These are phyloP conservation scores for Sarocladium kiliense DNA, from an alignment of 2,329 filamentous ascomycete genomes.

Conservation along the genomic window DNA sequence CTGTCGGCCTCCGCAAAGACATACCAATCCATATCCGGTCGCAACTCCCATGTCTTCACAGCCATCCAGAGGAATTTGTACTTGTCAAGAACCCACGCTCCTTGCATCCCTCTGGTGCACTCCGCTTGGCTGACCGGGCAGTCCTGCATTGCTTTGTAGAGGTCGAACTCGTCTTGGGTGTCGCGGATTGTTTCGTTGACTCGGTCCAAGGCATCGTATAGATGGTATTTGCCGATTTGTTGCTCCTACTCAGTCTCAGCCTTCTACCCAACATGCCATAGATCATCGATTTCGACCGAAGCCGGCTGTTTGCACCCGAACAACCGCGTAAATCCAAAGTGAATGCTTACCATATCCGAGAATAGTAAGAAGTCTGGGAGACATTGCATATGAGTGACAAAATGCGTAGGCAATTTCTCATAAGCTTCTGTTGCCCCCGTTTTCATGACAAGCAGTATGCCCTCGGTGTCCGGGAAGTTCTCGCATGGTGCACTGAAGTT, in stretches of 20 bases:
- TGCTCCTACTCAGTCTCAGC: conserved; percentile 43
- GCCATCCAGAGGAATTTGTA: conserved; percentile 58
- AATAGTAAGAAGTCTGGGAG: conserved; percentile 41
- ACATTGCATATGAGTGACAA: conserved; percentile 49
- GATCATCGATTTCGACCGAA: too few relatives aligned
- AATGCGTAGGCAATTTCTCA: conserved; percentile 49
- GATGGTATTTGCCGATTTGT: conserved; percentile 40
- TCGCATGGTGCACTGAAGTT: conserved; percentile 25
- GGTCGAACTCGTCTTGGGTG: conserved; percentile 37
- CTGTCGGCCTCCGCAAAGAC: conserved; percentile 56
- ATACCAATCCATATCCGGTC: conserved; percentile 51
- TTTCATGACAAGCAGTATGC: conserved; percentile 50
- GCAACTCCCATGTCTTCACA: conserved; percentile 48
- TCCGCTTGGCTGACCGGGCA: conserved; percentile 43
- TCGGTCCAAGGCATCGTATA: conserved; percentile 36
- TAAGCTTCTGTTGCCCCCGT: conserved; percentile 53
- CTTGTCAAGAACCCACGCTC: conserved; percentile 52
- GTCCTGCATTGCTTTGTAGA: conserved; percentile 39
- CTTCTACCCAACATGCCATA: too few relatives aligned
- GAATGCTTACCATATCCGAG: too few relatives aligned
- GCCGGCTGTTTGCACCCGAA: too few relatives aligned
- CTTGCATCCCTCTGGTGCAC: conserved; percentile 27
- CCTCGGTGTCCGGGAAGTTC: conserved; percentile 36
- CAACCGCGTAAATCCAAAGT: too few relatives aligned
- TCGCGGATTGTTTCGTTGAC: conserved; percentile 27